Evolutionary conservation across 257 asterid species (phyloP), one percentile per base, ranked within the genome.

Genomic region (Gynochthodes officinalis): DNA sequence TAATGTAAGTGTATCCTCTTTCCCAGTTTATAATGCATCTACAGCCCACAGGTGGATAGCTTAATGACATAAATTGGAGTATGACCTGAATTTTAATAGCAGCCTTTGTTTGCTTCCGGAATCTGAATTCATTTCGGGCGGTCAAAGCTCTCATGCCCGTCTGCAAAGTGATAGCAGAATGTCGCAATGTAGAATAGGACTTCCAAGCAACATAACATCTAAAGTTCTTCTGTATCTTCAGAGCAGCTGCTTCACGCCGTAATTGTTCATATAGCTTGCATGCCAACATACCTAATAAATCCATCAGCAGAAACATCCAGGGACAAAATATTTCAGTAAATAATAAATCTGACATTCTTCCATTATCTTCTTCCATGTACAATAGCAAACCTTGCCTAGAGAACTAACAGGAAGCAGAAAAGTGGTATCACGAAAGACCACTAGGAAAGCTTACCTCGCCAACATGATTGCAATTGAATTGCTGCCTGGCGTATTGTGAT

Each of bases 131-230:
- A 80, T 82, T 81, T 59, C 96, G 91, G 73, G 94, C 91, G 77
- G 87, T 84, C 96, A 92, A 85, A 33, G 96, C 92, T 85, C 98
- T 89, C 97, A 92, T 90, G 75, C 99, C 97, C 72, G 91, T 87
- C 90, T 95, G 99, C 81, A 95, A 65, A 49, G 78, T 77, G 71
- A 86, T 76, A 64, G 96, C 84, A 69, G 96, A 92, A 74, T 77
- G 64, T 78, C 74, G 86, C 90, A 92, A 77, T 27, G 81, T 77
- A 59, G 74, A 74, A 89, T 90, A 92, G 73, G 95, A 84, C 84
- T 58, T 78, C 82, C 85, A 67, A 58, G 95, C 88, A 77, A 82
- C 84, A 77, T 78, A 79, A 79, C 92, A 80, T 69, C 96, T 84
- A 90, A 84, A 92, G 83, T 86, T 90, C 96, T 90, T 95, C 87